Evolutionary conservation across 179 eudicot genomes (phyloP), one percentile per base, ranked within the genome.

Genomic region (Patellifolia procumbens): DNA sequence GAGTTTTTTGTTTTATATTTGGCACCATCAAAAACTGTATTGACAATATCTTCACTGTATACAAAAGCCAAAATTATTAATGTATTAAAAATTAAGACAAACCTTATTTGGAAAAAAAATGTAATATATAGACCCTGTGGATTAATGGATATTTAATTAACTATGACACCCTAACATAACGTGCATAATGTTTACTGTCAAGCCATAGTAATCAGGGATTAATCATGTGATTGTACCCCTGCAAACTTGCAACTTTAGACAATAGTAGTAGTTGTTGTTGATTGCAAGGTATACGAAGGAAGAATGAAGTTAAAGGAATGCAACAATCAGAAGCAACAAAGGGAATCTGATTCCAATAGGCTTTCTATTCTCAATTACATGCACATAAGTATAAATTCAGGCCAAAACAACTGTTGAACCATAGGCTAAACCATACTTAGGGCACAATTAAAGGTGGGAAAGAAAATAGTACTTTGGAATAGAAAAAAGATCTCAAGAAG

Each of bases 261-360:
- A 15, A 37, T 45, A 22, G 0, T 9, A 11, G 12, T 73, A 55
- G 77, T 34, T 24, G 73, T 64, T 72, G 69, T 71, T 76, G 32
- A 76, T 72, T 76, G 77, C 68, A 81, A 76, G 45, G 79, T 39
- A 39, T 75, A 32, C 61, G 73, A 76, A 39, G 9, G 45, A 39
- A 1, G 45, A 39, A 39, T 1, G n/a, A 39, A 76, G 76, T 39
- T 29, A 80, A 32, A 61, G 76, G 72, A 80, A 45, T 49, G 52
- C 73, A 71, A 5, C 62, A 64, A 70, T 43, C 72, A 52, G 53
- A 75, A 53, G 78, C 2, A 19, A 81, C 49, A 6, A 10, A 76
- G 67, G n/a, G 83, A 55, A 81, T 77, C 59, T 0, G 55, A 81
- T 81, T 29, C 77, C 43, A 24, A 35, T 35, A 3, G 2, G 0